phyloP scores from a whole-genome alignment of 2,329 filamentous ascomycete species.

The Coleophoma cylindrospora region DNA sequence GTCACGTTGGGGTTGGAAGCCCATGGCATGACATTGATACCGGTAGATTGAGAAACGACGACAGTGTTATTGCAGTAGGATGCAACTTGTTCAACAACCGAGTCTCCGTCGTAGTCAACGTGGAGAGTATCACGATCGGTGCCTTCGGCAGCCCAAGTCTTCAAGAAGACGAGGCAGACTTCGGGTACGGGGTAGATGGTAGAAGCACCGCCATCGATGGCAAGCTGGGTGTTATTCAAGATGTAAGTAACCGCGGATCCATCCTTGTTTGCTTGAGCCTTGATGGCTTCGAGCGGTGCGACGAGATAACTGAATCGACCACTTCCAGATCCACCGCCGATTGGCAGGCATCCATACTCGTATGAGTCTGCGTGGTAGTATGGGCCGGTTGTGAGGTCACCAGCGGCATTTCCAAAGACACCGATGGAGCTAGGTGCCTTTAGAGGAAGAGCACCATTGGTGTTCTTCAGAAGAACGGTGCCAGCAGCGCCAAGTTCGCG shows the following conservation, averaged over 20 bases:
- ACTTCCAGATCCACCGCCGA: constrained; percentile 55
- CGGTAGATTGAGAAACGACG: constrained; percentile 60
- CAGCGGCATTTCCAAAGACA: constrained; percentile 55
- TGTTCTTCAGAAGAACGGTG: constrained; percentile 70
- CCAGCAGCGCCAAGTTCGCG: constrained; percentile 46
- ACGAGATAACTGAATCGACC: constrained; percentile 48
- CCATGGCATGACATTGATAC: constrained; percentile 50
- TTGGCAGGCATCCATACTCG: constrained; percentile 44
- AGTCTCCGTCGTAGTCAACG: constrained; percentile 60
- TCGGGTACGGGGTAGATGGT: constrained; percentile 42
- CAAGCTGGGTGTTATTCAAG: constrained; percentile 37
- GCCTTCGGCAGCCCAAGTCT: constrained; percentile 66
- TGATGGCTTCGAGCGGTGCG: constrained; percentile 50
- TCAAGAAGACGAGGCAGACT: constrained; percentile 62
- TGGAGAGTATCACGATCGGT: constrained; percentile 54
- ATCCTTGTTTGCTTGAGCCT: constrained; percentile 39
- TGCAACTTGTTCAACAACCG: constrained; percentile 48
- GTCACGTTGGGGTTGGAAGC: constrained; percentile 52
- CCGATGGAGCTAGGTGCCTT: constrained; percentile 42
- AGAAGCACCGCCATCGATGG: constrained; percentile 9
- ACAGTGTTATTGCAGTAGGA: constrained; percentile 47
- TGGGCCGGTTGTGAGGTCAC: constrained; percentile 52
- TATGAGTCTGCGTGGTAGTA: constrained; percentile 61
- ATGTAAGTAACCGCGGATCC: constrained; percentile 36
- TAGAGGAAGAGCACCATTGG: constrained; percentile 43